Evolutionary conservation across 176 grass and related monocot genomes (phyloP), one percentile per base, ranked within the genome.

Genomic region (Elymus sibiricus): DNA sequence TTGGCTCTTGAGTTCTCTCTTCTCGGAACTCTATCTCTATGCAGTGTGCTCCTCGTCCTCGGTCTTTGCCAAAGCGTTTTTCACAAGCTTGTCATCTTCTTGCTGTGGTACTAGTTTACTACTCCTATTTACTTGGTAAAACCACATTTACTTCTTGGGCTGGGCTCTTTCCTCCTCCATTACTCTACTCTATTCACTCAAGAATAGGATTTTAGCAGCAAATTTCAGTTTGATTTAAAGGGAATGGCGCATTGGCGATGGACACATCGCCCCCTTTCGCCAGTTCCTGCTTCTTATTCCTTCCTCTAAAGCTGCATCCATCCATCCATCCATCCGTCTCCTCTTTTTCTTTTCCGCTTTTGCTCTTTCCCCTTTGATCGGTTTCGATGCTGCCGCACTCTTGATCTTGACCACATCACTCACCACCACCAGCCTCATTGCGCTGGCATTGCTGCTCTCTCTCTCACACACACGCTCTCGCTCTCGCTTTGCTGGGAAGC

Each of bases 231-330:
- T n/a, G 47, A 74, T 47, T 44, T 74, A 76, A 76, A 32, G 73
- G 37, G 69, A 14, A 51, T 53, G 73, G 73, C 55, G 58, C 44
- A 49, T 49, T 38, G 78, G 85, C 9, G 72, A 51, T 38, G 75
- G 46, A 69, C 76, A 34, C 38, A 16, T 29, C 49, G 49, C 12
- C 39, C 10, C 11, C 47, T 88, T 88, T 75, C 16, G 61, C 63
- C 81, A 87, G 17, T 69, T 62, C 56, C 70, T 65, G 56, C 89
- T 91, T 91, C 90, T 88, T 81, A 88, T 88, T 88, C 89, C 89
- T 85, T 88, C 89, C 65, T 81, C 64, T 32, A 91, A 91, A 81
- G 82, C 77, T 91, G 63, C 79, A 24, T 80, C 66, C 65, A 88
- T 87, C n/a, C 39, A 63, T 63, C 60, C 67, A 0, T 35, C 28